phyloP scores from a whole-genome alignment of 768 basidiomycete species.

The Naganishia antarctica region DNA sequence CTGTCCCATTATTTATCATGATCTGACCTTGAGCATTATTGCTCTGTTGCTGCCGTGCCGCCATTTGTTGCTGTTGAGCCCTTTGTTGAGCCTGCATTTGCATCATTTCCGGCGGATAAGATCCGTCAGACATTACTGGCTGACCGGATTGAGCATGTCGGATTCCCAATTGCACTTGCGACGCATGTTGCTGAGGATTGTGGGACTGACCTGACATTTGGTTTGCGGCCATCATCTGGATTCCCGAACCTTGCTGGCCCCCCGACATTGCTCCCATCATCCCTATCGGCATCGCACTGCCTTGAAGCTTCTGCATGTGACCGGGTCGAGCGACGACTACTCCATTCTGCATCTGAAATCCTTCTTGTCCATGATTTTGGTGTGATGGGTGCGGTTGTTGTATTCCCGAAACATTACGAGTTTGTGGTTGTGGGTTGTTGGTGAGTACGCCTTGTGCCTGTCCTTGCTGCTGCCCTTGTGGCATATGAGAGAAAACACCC shows the following conservation, averaged over 20 bases:
- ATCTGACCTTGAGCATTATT: not conserved
- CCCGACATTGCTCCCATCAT: conserved; percentile 12
- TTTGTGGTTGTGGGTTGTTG: not conserved
- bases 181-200: not conserved
- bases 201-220: not conserved
- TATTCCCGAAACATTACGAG: conserved; percentile 1
- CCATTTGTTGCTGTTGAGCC: too few species aligned
- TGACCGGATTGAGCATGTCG: too few species aligned
- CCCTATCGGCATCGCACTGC: not conserved
- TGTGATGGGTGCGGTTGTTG: not conserved
- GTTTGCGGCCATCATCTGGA: not conserved
- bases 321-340: not conserved
- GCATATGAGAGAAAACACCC: conserved; percentile 1
- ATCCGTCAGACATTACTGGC: too few species aligned
- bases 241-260: not conserved
- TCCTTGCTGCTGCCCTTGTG: not conserved
- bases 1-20: conserved; percentile 1
- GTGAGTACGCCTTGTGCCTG: not conserved
- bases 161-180: not conserved
- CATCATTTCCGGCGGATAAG: too few species aligned
- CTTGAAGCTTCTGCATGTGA: not conserved
- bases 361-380: not conserved
- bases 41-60: too few species aligned
- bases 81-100: too few species aligned
- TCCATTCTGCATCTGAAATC: not conserved